Conservation (phyloP, 371 early-diverging fungal species). For the Mucor saturninus region DNA sequence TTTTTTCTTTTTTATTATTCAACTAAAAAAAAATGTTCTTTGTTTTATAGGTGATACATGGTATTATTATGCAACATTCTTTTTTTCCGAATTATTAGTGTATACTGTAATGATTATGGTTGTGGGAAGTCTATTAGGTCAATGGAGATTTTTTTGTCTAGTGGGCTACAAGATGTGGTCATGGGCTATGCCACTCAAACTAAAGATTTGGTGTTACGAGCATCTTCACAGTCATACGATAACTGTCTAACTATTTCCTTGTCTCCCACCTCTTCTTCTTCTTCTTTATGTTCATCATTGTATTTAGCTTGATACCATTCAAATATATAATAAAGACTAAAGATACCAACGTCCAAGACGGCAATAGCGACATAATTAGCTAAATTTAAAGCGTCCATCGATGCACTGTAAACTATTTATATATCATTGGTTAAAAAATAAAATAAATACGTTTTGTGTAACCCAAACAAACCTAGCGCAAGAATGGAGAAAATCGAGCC, state of each 20-base stretch:
- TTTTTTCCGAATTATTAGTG: constrained; percentile 41
- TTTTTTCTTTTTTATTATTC: no score
- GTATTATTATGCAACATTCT: constrained; percentile 40
- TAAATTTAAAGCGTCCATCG: constrained; percentile 31
- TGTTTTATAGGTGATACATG: constrained; percentile 17
- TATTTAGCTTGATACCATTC: constrained; percentile 30
- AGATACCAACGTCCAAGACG: constrained; percentile 33
- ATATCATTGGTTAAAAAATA: not conserved
- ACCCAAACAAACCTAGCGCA: constrained; percentile 34
- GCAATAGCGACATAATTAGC: constrained; percentile 40
- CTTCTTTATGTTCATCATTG: not conserved
- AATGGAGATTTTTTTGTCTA: constrained; percentile 43
- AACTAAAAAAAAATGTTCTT: not conserved
- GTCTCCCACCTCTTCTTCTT: not conserved
- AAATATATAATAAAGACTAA: constrained; percentile 32
- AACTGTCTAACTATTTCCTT: not conserved
- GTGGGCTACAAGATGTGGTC: constrained; percentile 47
- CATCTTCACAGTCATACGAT: constrained; percentile 23
- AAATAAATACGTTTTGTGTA: not conserved
- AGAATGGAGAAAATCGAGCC: constrained; percentile 55
- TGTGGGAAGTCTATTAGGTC: constrained; percentile 43
- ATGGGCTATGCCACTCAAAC: constrained; percentile 29
- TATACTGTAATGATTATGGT: constrained; percentile 45
- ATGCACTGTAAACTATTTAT: constrained; percentile 23
- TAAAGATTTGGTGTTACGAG: constrained; percentile 26